These are phyloP conservation scores for Chaetomium sp. DNA, from an alignment of 2,329 filamentous ascomycete species.

Conservation along the genomic window DNA sequence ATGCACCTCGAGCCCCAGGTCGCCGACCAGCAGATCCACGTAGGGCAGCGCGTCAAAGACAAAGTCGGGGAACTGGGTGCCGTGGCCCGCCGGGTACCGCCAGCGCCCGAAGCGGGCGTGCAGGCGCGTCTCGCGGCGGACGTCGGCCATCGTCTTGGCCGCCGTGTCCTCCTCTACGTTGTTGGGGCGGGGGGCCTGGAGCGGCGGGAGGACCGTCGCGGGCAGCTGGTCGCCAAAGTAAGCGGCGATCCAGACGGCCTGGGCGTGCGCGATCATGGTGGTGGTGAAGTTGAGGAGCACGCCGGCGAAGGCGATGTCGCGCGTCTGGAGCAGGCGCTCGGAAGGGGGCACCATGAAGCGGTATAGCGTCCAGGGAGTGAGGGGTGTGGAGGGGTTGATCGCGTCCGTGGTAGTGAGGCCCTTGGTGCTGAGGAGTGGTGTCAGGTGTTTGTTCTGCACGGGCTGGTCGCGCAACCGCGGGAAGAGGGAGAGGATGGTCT, in stretches of 20 bases:
- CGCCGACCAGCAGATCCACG: slow-evolving; percentile 65
- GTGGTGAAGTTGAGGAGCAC: slow-evolving; percentile 48
- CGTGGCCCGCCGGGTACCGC: slow-evolving; percentile 68
- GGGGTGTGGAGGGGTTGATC: slow-evolving; percentile 35
- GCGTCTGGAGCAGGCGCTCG: slow-evolving; percentile 41
- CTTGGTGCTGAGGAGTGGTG: slow-evolving; percentile 46
- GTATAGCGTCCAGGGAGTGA: slow-evolving; percentile 49
- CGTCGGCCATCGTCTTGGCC: slow-evolving; percentile 45
- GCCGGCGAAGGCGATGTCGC: slow-evolving; percentile 52
- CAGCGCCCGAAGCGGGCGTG: slow-evolving; percentile 69
- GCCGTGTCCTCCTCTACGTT: neutral
- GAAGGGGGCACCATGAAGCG: slow-evolving; percentile 51
- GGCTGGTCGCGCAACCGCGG: slow-evolving; percentile 57
- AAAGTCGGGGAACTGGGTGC: slow-evolving; percentile 65
- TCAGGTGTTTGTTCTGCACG: slow-evolving; percentile 49
- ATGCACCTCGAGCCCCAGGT: slow-evolving; percentile 62
- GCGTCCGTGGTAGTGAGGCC: slow-evolving; percentile 42
- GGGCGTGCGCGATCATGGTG: slow-evolving; percentile 47
- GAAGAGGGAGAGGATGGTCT: slow-evolving; percentile 55
- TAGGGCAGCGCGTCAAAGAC: slow-evolving; percentile 78
- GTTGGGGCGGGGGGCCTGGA: too few relatives aligned
- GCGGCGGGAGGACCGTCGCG: slow-evolving; percentile 34
- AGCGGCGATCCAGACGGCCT: slow-evolving; percentile 65
- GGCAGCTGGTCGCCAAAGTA: slow-evolving; percentile 60
- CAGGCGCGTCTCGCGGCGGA: slow-evolving; percentile 60